Evolutionary conservation across 306 rosid genomes (phyloP), one percentile per base, ranked within the genome.

Genomic region (Sophora flavescens): DNA sequence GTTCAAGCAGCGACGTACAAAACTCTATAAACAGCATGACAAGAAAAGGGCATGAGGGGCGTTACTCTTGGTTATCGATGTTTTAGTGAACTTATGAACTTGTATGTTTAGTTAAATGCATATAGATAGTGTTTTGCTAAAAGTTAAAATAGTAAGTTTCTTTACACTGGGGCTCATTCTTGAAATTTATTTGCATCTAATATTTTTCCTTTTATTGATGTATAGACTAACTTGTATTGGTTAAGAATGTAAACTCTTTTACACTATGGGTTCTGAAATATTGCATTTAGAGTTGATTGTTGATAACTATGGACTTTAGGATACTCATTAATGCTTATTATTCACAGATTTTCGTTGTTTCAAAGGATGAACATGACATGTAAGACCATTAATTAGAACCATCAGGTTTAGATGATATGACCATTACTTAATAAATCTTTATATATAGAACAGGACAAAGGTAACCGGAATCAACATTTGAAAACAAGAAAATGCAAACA

Each of bases 1-100:
- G 82, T 87, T 95, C 84, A 92, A 88, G 90, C 98, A 95, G 81
- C 90, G 98, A 38, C 83, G 77, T 64, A 57, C 92, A 17, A 95
- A 94, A 86, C 87, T 94, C 75, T 41, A 87, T 41, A 90, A 86
- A 66, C 75, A 3, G 76, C 83, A 70, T 59, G 72, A 76, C 59
- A 89, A 90, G 85, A 86, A 94, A 84, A 85, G 32, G 53, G 76
- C 81, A 28, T 85, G 80, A 88, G 65, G 79, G 52, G 64, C 51
- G 50, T 63, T 30, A 14, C 33, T 57, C 35, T 30, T 61, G 62
- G 36, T 22, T 83, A 33, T 22, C 45, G n/a, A 52, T 69, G 44
- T 51, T 52, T 51, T 67, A 36, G 42, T 51, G 45, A 51, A 17
- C 39, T 65, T 72, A 45, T 28, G 79, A 82, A 54, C 54, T 78